Evolutionary conservation across 345 rosid species (phyloP), one percentile per base, ranked within the genome.

Genomic region (Eucalyptus cloeziana): DNA sequence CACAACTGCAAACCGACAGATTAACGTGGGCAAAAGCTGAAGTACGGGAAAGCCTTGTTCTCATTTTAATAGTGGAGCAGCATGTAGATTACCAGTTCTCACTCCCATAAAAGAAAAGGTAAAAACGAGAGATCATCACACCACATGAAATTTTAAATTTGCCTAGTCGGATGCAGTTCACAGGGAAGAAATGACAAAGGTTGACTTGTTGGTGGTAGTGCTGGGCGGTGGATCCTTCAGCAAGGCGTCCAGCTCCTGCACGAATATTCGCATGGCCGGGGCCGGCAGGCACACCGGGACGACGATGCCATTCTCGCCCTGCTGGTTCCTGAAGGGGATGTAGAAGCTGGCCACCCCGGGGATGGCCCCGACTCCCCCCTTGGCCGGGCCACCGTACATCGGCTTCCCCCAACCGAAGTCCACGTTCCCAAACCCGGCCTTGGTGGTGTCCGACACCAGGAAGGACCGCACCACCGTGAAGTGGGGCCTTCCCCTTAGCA

Each of bases 391-490:
- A 4, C 93, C 93, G 40, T 93, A 95, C 22, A 87, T 91, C 14
- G 96, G 90, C 89, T 91, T 91, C 7, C 96, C 96, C 95, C 94
- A 95, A 8, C 97, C 96, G 13, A 93, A 92, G 80, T 95, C 93
- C 3, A 92, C 89, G 3, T 89, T 80, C 25, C 87, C 90, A 6
- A 94, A 91, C 52, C 93, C 96, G 16, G 88, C 90, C 5, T 52
- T 89, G 13, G 92, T 94, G 87, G 92, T 54, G 31, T 94, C 96
- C 9, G 96, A 92, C 49, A 94, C 79, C 40, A 94, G 58, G 60
- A 37, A 93, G 4, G 93, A 79, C 16, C 93, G 88, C 15, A 90
- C 89, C 16, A 87, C 89, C 2, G 90, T 86, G 86, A 93, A 92
- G 14, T 90, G 92, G 25, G 94, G 97, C 49, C 95, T 89, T 25